Percentiles rank a stretch among this genome's conserved stretches.
Conservation (phyloP, 78 protist species). For the Dictyostelium discoideum region DNA sequence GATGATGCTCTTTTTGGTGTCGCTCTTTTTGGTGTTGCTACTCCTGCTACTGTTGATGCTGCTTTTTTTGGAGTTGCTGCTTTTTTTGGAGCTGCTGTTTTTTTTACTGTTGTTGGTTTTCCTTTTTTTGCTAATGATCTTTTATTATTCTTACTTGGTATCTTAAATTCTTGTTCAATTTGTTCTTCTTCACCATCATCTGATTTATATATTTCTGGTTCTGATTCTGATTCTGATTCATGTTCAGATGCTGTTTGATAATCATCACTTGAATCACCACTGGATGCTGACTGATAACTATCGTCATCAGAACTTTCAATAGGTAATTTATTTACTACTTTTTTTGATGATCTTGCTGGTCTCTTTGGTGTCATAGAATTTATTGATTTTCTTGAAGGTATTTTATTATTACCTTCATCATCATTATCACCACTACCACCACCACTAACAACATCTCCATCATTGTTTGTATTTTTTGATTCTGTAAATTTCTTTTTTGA, state of each 20-base stretch:
- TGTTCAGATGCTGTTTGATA: background rate
- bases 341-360: background rate
- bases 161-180: background rate
- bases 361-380: background rate
- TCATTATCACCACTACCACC: background rate
- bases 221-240: background rate
- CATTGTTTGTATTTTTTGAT: background rate
- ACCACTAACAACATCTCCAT: background rate
- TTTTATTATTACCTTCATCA: background rate
- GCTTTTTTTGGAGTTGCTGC: constrained; percentile 1
- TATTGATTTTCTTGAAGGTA: background rate
- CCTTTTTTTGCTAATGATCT: background rate
- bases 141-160: background rate
- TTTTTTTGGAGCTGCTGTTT: background rate
- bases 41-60: too few relatives aligned
- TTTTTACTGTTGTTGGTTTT: background rate
- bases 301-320: background rate
- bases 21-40: background rate
- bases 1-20: background rate
- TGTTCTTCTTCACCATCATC: background rate
- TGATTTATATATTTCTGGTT: background rate
- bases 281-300: background rate
- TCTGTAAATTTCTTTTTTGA: background rate
- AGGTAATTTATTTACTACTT: background rate
- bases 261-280: background rate